Base-by-base conservation (phyloP, 805 yeast genomes). In the Starmerella apis region DNA sequence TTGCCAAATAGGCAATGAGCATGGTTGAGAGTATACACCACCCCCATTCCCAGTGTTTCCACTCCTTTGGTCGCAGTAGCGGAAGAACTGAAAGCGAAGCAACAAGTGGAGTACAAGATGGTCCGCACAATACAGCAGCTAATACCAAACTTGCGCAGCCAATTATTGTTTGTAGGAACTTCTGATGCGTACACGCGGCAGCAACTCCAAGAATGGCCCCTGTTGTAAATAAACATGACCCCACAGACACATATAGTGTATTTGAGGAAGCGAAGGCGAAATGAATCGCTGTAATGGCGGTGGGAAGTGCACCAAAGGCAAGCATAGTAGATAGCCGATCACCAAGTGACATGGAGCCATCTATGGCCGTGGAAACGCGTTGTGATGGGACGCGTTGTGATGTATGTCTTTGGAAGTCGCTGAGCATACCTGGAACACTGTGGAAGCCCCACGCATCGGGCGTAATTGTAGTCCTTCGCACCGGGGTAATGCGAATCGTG, bases 371-470 rank as follows among this genome's bases (percentile, higher is more conserved):
- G 24, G 33, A 13, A 9, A 19, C 24, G 22, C 44, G 44, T 19
- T 41, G 44, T 18, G 44, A 27, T n/a, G 44, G 44, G 25, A 22
- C 28, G 24, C 58, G 54, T 44, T 59, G 66, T 25, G 66, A 62
- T 0, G 68, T 63, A 53, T 65, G 68, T 16, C 68, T 44, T 49
- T 63, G 64, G 54, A 65, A 65, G 51, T 65, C 68, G 10, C 60
- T 59, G 32, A 65, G 59, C 57, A 65, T 58, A 8, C 61, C 58
- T 1, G 69, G 68, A 5, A 65, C 69, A 9, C 66, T 60, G 48
- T 53, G 64, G 30, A 65, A 53, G 14, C 69, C 69, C 69, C 69
- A 65, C 14, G 58, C 59, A 38, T 63, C 65, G 11, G 62, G 58
- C 3, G 58, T 51, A 4, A 54, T 42, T 14, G 62, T 61, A 16